These are phyloP conservation scores for Nannizziopsis arthrosporioides DNA, from an alignment of 2,329 filamentous ascomycete genomes.

Conservation along the genomic window DNA sequence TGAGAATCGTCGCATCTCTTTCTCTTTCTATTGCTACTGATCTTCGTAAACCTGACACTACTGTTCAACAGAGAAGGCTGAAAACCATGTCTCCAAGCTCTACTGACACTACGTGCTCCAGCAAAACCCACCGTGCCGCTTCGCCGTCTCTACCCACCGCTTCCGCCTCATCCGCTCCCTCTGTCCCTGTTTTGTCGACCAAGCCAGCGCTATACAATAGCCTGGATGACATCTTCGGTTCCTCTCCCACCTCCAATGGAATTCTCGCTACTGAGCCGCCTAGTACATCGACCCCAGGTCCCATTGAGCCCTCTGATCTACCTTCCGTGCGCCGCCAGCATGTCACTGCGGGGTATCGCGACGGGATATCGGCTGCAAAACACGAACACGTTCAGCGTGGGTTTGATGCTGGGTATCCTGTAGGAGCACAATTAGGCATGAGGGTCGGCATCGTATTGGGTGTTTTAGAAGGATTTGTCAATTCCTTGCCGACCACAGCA, in stretches of 20 bases:
- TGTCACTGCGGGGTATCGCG: constrained; percentile 76
- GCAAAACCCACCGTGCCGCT: neutral
- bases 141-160: constrained; percentile 1
- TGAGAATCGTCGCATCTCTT: neutral
- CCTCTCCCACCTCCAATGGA: constrained; percentile 21
- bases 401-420: constrained; percentile 80
- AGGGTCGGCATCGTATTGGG: constrained; percentile 65
- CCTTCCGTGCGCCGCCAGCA: constrained; percentile 64
- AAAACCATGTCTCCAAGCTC: constrained; percentile 5
- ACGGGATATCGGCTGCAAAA: constrained; percentile 70
- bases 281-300: neutral
- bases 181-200: neutral
- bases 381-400: constrained; percentile 65
- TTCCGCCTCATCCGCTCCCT: neutral
- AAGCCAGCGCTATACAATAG: neutral
- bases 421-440: constrained; percentile 71
- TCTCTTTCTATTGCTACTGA: neutral
- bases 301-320: constrained; percentile 53
- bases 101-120: neutral
- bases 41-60: neutral
- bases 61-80: neutral
- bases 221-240: constrained; percentile 34
- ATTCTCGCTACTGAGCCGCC: neutral
- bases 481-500: constrained; percentile 21
- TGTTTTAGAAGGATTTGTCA: constrained; percentile 57